Evolutionary conservation across 495 filamentous ascomycete genomes (phyloP), one percentile per base, ranked within the genome.

Genomic region (Lindgomyces ingoldianus): DNA sequence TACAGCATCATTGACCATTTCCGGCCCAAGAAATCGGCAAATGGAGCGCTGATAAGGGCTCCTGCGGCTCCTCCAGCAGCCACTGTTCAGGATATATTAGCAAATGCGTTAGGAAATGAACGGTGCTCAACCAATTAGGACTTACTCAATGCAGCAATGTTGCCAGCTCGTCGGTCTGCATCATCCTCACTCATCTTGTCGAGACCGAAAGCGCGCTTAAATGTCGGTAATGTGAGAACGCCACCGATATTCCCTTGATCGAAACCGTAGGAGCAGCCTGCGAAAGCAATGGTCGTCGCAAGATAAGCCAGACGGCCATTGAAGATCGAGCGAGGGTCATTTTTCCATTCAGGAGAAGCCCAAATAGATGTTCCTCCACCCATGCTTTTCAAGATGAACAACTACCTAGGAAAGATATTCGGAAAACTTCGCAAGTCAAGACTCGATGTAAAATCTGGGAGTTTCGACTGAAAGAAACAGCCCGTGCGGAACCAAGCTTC

Each of bases 11-110:
- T 78, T 60, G 58, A 93, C 42, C 81, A 73, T 19, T 88, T 85
- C 69, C 91, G 87, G 65, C 91, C 91, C 29, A 93, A 77, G 55
- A 77, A 76, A 72, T 96, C 91, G 30, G 85, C 89, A 6, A 89
- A 70, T 10, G 86, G 78, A 2, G 87, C 88, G 10, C 89, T 89
- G 18, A 76, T 71, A 9, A 96, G 78, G 50, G 91, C 86, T 26
- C 86, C 91, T 68, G 93, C 89, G 80, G 94, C 93, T 8, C 91
- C 96, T 55, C 91, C 91, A 10, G 87, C 89, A 1, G 91, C 95
- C 52, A 96, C 81, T 46, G 94, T 87, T 6, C 6, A 3, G 90
- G 71, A 1, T 72, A 68, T 44, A 71, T 87, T 70, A 89, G 80
- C 10, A 89, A 91, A 6, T 81, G 79, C 70, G 11, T 18, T 29